Base-by-base conservation (phyloP, 495 filamentous ascomycete genomes). In the Chaetomium fimeti region DNA sequence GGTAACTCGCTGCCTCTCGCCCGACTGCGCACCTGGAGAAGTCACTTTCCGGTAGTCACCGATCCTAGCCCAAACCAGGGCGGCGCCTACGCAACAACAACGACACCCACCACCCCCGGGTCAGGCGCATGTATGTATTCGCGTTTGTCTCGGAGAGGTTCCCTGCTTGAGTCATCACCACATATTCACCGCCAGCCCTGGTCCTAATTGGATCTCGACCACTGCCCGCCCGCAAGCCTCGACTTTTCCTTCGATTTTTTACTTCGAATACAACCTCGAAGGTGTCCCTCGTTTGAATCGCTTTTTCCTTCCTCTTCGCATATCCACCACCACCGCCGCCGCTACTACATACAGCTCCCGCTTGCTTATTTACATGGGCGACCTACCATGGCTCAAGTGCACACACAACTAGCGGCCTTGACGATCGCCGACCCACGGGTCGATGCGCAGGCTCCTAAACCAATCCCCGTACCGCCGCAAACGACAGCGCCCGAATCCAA, bases 381-480 rank as follows among this genome's bases (percentile, higher is more conserved):
- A 51, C 48, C 57, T 62, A 57, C 55, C 57, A 75, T 76, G 74
- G 63, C 67, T n/a, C 66, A 75, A 51, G 68, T 71, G 7, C 68
- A 69, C n/a, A 68, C 63, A 24, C 68, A 75, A 51, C 63, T 66
- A 32, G 58, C 66, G 64, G 18, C 68, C 58, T 36, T 63, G 53
- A 49, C 69, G 29, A 63, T 68, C 63, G 49, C 64, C 60, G 59
- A 69, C 52, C 58, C 66, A n/a, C 64, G 62, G n/a, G 57, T 55
- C 48, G 63, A 62, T 40, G 40, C 69, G 16, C 48, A 59, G 8
- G 62, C 68, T 25, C 61, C 70, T 18, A 60, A 60, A 22, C 61
- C 73, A 25, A 67, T 72, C 45, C 18, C 73, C 38, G 62, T 71
- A 51, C 65, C 69, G 8, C 56, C 61, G 15, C 66, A 59, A 27